Percentiles rank a stretch among this genome's conserved stretches.
Evolutionary conservation across 306 rosid genomes (phyloP).

Genomic region (Trifolium fragiferum): DNA sequence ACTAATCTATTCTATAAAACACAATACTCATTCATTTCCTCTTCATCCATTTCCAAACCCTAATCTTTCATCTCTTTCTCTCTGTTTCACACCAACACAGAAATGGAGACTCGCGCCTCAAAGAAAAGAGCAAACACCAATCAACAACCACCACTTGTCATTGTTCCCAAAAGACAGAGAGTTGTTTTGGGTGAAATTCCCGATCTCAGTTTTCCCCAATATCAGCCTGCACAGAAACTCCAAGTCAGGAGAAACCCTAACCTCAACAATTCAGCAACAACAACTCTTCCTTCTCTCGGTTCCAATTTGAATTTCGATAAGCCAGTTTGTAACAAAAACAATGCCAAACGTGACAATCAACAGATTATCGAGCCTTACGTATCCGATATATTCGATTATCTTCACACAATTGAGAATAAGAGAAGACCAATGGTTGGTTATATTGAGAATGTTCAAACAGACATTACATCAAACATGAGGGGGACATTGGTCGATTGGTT

Average conservation of each 20-base stretch:
- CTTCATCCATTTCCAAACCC: background rate
- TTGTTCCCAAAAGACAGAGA: background rate
- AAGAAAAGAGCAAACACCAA: background rate
- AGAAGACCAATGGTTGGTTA: constrained; percentile 66
- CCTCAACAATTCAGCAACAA: constrained; percentile 17
- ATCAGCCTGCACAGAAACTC: constrained; percentile 15
- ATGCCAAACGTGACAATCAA: background rate
- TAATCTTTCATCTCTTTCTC: background rate
- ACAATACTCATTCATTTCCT: background rate
- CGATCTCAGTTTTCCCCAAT: constrained; percentile 11
- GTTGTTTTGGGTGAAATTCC: background rate
- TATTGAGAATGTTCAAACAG: constrained; percentile 60
- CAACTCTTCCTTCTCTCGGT: background rate
- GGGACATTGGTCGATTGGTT: constrained; percentile 87
- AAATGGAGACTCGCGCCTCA: background rate
- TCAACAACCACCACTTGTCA: background rate
- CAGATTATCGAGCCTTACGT: background rate
- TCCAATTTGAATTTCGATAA: background rate
- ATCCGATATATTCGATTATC: constrained; percentile 51
- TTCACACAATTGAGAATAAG: constrained; percentile 58
- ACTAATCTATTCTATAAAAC: too few species aligned
- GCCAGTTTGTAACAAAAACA: background rate
- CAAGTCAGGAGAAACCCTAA: constrained; percentile 30
- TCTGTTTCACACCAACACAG: background rate
- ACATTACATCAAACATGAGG: constrained; percentile 68